Conservation (phyloP, 75 land plant species). For the Cupressus sempervirens region DNA sequence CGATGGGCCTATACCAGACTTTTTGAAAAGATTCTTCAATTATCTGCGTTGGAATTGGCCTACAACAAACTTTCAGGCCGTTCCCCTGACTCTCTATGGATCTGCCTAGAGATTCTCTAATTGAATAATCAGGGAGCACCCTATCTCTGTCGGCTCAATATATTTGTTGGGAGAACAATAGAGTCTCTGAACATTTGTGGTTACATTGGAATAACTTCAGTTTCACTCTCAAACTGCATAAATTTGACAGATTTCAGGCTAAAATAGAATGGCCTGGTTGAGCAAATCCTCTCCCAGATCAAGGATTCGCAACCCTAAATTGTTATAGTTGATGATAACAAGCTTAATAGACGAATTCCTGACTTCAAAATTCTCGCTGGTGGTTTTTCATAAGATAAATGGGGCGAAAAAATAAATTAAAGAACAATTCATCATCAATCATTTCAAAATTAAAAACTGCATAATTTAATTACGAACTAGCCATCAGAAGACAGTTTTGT, state of each 20-base stretch:
- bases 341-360: constrained; percentile 65
- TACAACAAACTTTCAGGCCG: constrained; percentile 57
- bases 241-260: constrained; percentile 45
- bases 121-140: constrained; percentile 56
- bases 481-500: too few relatives aligned
- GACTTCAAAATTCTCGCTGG: constrained; percentile 17
- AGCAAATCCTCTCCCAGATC: constrained; percentile 47
- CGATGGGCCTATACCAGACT: constrained; percentile 63
- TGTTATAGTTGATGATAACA: constrained; percentile 49
- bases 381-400: constrained; percentile 6
- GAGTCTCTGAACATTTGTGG: constrained; percentile 41
- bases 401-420: neutral
- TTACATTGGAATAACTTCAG: constrained; percentile 64
- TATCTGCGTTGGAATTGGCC: constrained; percentile 37
- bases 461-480: too few relatives aligned
- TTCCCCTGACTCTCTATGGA: constrained; percentile 41
- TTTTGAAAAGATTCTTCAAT: constrained; percentile 42
- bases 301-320: constrained; percentile 22
- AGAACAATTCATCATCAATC: too few relatives aligned
- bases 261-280: constrained; percentile 62
- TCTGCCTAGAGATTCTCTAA: constrained; percentile 42
- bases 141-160: constrained; percentile 44
- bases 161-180: constrained; percentile 39
- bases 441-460: too few relatives aligned
- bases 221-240: constrained; percentile 29